Evolutionary conservation across 352 stramenopile species (phyloP), one percentile per base, ranked within the genome.

Genomic region (Phytophthora pisi): DNA sequence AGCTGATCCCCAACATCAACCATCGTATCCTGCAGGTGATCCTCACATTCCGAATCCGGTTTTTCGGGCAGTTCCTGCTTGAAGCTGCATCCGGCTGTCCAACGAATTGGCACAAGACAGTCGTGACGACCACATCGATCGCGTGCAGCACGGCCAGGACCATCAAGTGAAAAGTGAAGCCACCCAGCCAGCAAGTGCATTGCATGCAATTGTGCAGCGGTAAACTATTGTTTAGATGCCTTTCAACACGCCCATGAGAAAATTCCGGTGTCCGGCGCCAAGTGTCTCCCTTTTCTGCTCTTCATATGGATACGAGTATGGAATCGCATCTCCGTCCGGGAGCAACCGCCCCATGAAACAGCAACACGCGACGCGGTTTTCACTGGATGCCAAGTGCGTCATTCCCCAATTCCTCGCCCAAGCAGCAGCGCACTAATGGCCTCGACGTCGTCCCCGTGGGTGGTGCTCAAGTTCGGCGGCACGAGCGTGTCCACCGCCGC

Each of bases 401-500:
- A 74, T 74, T 74, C 52, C 42, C 23, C 43, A 15, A 59, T 58
- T 65, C 42, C 28, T 61, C 31, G 28, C n/a, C 40, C n/a, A 42
- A 53, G 36, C 40, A 30, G 28, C 36, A 5, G 36, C 11, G 15
- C 11, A 18, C 11, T 18, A 43, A 72, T 72, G 49, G 28, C 56
- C 7, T 55, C 64, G 26, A 56, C 61, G 9, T 68, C 61, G 9
- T 68, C 51, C 28, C 53, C 67, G 30, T 97, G 90, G 90, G 79
- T 96, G 40, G 90, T 97, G 68, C 86, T 95, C 71, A 97, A 97
- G 72, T 97, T 97, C 52, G 90, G 90, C 52, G 90, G 90, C 72
- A 97, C 90, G 40, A 96, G 88, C 64, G 90, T 97, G 52, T 94
- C 88, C 10, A 95, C 86, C 5, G 78, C 79, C 11, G 74, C 75